These are phyloP conservation scores for Psilocybe cubensis DNA, from an alignment of 768 basidiomycete genomes.

Conservation along the genomic window DNA sequence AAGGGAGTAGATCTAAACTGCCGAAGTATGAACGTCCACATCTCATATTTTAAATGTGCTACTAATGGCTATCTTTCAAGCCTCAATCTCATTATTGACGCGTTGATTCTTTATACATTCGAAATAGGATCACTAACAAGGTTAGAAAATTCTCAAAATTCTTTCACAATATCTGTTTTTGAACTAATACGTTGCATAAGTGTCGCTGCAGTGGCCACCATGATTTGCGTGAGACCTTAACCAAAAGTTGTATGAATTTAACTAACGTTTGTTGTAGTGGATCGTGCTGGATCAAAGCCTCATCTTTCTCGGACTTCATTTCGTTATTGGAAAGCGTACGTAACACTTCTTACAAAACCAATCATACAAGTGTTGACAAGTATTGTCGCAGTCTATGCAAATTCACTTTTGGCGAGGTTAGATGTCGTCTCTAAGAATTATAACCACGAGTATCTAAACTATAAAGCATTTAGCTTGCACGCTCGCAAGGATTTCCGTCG, in stretches of 20 bases:
- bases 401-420: constrained; percentile 42
- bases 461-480: too few species aligned
- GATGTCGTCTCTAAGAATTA: background rate
- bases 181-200: constrained; percentile 15
- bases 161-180: background rate
- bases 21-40: constrained; percentile 33
- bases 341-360: background rate
- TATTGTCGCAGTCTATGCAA: constrained; percentile 45
- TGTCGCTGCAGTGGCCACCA: constrained; percentile 45
- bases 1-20: constrained; percentile 35
- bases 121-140: constrained; percentile 54
- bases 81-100: constrained; percentile 45
- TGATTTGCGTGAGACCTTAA: constrained; percentile 47
- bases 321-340: constrained; percentile 48
- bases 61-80: constrained; percentile 21
- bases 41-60: background rate
- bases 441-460: too few species aligned
- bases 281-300: constrained; percentile 43
- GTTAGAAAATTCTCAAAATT: constrained; percentile 25
- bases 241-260: background rate
- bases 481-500: too few species aligned
- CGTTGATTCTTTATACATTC: constrained; percentile 50
- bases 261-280: constrained; percentile 36
- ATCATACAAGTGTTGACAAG: background rate
- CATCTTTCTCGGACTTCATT: constrained; percentile 49